phyloP scores from a whole-genome alignment of 805 yeast genomes.

The Alloascoidea hylecoeti region DNA sequence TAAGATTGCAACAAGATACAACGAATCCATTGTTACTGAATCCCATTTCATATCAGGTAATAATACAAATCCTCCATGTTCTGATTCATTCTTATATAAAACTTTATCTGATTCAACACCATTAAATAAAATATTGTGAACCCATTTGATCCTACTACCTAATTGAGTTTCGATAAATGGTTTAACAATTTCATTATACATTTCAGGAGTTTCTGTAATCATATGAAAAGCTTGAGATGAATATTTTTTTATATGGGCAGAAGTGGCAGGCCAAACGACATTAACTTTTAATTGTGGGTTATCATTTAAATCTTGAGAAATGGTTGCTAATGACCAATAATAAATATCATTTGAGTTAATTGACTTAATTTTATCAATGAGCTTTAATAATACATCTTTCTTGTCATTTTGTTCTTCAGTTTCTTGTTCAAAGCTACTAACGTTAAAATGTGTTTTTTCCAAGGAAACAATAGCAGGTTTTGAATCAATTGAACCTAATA shows the following conservation, averaged over 20 bases:
- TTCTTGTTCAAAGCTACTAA: background rate
- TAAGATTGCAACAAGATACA: slow-evolving; percentile 71
- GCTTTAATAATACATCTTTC: slow-evolving; percentile 7
- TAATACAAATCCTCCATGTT: slow-evolving; percentile 70
- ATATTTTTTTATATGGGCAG: slow-evolving; percentile 68
- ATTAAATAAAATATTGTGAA: slow-evolving; percentile 61
- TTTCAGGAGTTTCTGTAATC: slow-evolving; percentile 69
- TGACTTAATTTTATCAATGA: slow-evolving; percentile 15
- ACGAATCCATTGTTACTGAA: slow-evolving; percentile 45
- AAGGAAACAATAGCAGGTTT: slow-evolving; percentile 54
- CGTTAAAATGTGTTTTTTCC: slow-evolving; percentile 55
- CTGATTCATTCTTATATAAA: slow-evolving; percentile 29
- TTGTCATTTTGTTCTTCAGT: slow-evolving; percentile 8
- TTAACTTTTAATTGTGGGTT: slow-evolving; percentile 58
- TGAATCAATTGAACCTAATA: slow-evolving; percentile 53
- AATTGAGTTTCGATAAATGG: slow-evolving; percentile 71
- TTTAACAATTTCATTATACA: slow-evolving; percentile 42
- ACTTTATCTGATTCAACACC: slow-evolving; percentile 80
- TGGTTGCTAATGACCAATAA: slow-evolving; percentile 56
- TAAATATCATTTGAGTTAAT: slow-evolving; percentile 74
- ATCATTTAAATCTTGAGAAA: slow-evolving; percentile 25
- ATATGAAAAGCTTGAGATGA: slow-evolving; percentile 43
- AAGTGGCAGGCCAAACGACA: slow-evolving; percentile 81
- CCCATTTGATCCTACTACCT: slow-evolving; percentile 82
- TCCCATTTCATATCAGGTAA: slow-evolving; percentile 98